Percentiles rank a stretch among this genome's conserved stretches.
Conservation (phyloP, 345 rosid species). For the Corymbia maculata region DNA sequence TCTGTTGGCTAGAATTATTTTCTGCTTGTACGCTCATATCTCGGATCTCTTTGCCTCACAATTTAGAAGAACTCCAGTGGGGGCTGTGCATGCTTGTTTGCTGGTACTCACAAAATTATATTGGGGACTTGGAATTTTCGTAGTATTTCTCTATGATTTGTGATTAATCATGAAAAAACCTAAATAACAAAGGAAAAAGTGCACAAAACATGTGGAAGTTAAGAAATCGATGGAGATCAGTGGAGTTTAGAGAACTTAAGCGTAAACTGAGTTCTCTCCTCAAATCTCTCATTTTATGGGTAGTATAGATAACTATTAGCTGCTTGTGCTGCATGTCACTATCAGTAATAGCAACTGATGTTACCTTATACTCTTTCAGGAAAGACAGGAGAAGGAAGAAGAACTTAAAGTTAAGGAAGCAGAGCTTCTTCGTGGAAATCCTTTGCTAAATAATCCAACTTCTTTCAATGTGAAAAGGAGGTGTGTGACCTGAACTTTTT, state of each 20-base stretch:
- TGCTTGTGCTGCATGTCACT: neutral
- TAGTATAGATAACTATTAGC: neutral
- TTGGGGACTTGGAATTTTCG: neutral
- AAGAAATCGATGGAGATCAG: neutral
- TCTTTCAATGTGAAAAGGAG: slow-evolving; percentile 82
- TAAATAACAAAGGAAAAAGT: neutral
- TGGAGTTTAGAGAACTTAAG: neutral
- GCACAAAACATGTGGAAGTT: neutral
- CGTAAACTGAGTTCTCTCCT: neutral
- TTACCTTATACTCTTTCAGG: slow-evolving; percentile 26
- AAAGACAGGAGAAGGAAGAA: slow-evolving; percentile 59
- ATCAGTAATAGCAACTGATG: neutral
- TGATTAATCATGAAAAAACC: neutral
- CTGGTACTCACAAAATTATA: neutral
- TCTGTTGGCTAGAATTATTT: neutral
- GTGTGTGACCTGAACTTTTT: slow-evolving; percentile 14
- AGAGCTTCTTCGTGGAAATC: slow-evolving; percentile 91
- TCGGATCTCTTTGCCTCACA: neutral
- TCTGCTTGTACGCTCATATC: neutral
- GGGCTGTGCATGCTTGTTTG: neutral
- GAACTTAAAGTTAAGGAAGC: slow-evolving; percentile 84
- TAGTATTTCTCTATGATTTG: neutral
- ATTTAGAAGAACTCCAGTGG: neutral
- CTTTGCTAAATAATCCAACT: slow-evolving; percentile 63
- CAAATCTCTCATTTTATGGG: neutral